Evolutionary conservation across 495 filamentous ascomycete genomes (phyloP).

Genomic region (Penicillium daleae): DNA sequence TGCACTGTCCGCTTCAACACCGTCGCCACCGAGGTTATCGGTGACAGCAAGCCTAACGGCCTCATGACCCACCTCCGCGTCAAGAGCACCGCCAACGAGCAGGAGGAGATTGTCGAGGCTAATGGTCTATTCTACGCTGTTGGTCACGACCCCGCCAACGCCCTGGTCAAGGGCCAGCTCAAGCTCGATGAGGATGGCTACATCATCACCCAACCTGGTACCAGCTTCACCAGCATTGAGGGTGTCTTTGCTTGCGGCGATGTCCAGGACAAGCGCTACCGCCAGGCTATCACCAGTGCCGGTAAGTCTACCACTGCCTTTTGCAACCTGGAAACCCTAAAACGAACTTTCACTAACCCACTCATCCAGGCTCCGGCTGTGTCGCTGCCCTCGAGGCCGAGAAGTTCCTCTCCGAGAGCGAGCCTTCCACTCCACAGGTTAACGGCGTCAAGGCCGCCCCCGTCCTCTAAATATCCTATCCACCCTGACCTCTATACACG

Average conservation of each 20-base stretch:
- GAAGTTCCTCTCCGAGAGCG: conserved; percentile 60
- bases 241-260: conserved; percentile 97
- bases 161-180: conserved; percentile 83
- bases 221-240: conserved; percentile 82
- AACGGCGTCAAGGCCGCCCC: conserved; percentile 57
- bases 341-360: conserved; percentile 14
- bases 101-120: conserved; percentile 79
- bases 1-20: conserved; percentile 85
- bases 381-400: conserved; percentile 94
- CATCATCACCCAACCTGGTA: conserved; percentile 85
- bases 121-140: conserved; percentile 98
- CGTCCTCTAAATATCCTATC: conserved; percentile 51
- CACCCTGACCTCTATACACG: background rate
- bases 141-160: conserved; percentile 92
- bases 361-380: conserved; percentile 77
- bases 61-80: conserved; percentile 84
- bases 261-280: conserved; percentile 97
- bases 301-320: conserved; percentile 58
- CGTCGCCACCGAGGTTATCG: conserved; percentile 78
- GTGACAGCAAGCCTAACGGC: conserved; percentile 71
- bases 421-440: conserved; percentile 39
- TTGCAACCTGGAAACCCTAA: conserved; percentile 2
- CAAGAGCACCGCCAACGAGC: conserved; percentile 76
- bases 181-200: conserved; percentile 87
- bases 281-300: conserved; percentile 96